phyloP scores from a whole-genome alignment of 805 yeast species.

The Pichia scutulata region DNA sequence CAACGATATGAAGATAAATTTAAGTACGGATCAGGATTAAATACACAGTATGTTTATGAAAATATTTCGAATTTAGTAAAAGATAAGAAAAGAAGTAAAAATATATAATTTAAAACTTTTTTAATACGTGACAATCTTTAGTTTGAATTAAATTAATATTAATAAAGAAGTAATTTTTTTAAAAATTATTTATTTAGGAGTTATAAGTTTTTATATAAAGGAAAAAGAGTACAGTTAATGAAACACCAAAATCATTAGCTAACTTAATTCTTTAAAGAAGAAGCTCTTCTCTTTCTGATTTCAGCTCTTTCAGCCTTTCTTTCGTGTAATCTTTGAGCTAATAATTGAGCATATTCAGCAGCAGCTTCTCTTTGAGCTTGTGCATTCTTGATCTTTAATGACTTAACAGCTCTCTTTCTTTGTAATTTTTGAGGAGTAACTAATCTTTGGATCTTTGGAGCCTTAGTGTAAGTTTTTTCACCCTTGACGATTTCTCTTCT shows the following conservation, averaged over 20 bases:
- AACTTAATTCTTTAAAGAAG: constrained; percentile 80
- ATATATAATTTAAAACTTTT: background rate
- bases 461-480: constrained; percentile 98
- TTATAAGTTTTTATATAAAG: background rate
- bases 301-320: constrained; percentile 98
- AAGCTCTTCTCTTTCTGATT: constrained; percentile 99
- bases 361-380: constrained; percentile 99
- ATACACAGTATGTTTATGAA: background rate
- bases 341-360: constrained; percentile 98
- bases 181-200: background rate
- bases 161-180: background rate
- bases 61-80: background rate
- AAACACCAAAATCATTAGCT: background rate
- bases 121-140: too few relatives aligned
- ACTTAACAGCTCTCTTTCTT: constrained; percentile 96
- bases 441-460: constrained; percentile 99
- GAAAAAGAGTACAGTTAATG: background rate
- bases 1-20: constrained; percentile 38
- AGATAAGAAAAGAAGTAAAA: background rate
- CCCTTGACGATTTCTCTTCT: constrained; percentile 98
- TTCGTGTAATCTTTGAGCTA: constrained; percentile 97
- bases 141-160: background rate
- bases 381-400: constrained; percentile 92
- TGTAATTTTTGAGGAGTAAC: constrained; percentile 98
- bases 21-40: background rate